Evolutionary conservation across 148 eudicot species (phyloP), one percentile per base, ranked within the genome.

Genomic region (Fagopyrum homotropicum): DNA sequence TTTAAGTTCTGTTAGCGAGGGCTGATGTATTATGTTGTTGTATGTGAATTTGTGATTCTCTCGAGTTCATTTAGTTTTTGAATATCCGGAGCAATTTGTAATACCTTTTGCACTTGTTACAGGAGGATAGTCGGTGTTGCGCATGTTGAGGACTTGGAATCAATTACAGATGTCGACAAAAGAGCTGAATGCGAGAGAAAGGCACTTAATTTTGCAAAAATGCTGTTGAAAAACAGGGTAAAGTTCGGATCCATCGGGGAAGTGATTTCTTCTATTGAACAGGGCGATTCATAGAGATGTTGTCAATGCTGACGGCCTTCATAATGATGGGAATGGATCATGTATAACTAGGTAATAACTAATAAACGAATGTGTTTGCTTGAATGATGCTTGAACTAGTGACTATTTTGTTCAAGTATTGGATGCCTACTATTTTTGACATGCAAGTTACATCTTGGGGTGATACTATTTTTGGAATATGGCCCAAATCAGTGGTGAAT

Each of bases 81-180:
- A 49, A 49, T 8, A 49, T 12, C 52, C 16, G 45, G 73, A 75
- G 75, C 45, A 35, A 60, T 9, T 61, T 11, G 68, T 14, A 9
- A 9, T 29, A 64, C 66, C 66, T 22, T 56, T 5, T 4, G 7
- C 45, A 30, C 11, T 26, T 80, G n/a, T 57, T 75, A 19, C 82
- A 94, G 98, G 96, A 88, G 98, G 82, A 91, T 91, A 57, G 96
- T 94, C 35, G 98, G 98, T 60, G 96, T 94, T 9, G 97, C 92
- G 45, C 98, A 94, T 85, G 97, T 91, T 8, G 98, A 91, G 80
- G 98, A 94, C 82, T 87, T 91, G 45, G 98, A 94, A 77, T 88
- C 96, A 7, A 88, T 94, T 22, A 5, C 81, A 17, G 90, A 91
- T 77, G 78, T 84, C 9, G 55, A 73, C 71, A 86, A 76, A 77